Base-by-base conservation (phyloP, 2,329 filamentous ascomycete genomes). In the Chaetothyriales sp. region DNA sequence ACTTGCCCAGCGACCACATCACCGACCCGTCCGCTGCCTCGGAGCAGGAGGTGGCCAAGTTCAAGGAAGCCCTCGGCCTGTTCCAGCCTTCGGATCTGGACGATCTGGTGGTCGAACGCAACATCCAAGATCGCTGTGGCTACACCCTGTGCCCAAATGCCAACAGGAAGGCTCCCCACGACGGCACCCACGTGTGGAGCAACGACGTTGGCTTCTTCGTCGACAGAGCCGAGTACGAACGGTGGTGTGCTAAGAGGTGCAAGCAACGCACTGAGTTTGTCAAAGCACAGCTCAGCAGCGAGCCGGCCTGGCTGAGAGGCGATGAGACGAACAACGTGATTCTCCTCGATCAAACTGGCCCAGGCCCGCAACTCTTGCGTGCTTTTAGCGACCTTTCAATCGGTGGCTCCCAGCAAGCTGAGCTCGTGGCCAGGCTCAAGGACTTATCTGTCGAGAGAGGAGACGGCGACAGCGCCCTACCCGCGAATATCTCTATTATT, bases 11-110 rank as follows among this genome's bases (percentile, higher is more conserved):
- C 1, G 67, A 65, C 64, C 75, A 54, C 26, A 65, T 69, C 44
- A 72, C 75, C 44, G 70, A 76, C 60, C 69, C 77, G 25, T 69
- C 69, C 18, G 64, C 68, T 1, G 78, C 79, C 2, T 73, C 79
- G 5, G 61, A 74, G 1, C 64, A 74, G 28, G 87, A 95, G 63
- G 74, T 74, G 1, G 64, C 68, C 42, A 69, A 70, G 49, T 88
- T 96, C 68, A 80, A 81, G 59, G 63, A 71, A 2, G 75, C 79
- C 36, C 70, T 96, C 20, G 70, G 75, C 8, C 73, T 79, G 44
- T 96, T 95, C 68, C 86, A 90, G 64, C 86, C 89, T 0, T 75
- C 77, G 49, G 90, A 98, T 70, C 94, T 93, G 70, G 87, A 95
- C 63, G 84, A 86, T 57, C 72, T 96, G 47, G 81, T 95, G 53